A percentile compares a stretch with the other conserved stretches of the same genome.
phyloP scores from a whole-genome alignment of 306 rosid species.

The Glycine soja region DNA sequence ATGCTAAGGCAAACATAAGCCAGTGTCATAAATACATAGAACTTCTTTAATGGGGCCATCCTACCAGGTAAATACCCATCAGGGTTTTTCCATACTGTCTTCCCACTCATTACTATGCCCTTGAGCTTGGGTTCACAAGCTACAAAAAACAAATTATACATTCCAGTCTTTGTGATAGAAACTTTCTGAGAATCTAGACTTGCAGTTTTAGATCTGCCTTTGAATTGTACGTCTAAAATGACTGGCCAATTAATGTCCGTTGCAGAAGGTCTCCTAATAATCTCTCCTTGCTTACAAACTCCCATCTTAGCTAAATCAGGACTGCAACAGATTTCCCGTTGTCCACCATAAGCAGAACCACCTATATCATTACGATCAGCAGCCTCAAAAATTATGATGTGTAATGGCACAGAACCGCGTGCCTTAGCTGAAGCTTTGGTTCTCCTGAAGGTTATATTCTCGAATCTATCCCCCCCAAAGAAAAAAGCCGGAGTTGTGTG shows the following conservation, averaged over 20 bases:
- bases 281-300: slow-evolving; percentile 93
- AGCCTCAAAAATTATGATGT: slow-evolving; percentile 84
- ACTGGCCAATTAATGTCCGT: slow-evolving; percentile 80
- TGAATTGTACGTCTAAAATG: slow-evolving; percentile 63
- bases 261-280: slow-evolving; percentile 83
- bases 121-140: slow-evolving; percentile 91
- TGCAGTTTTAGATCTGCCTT: slow-evolving; percentile 49
- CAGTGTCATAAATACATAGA: slow-evolving; percentile 76
- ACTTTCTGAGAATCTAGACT: slow-evolving; percentile 56
- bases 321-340: slow-evolving; percentile 92
- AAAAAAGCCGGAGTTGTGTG: slow-evolving; percentile 43
- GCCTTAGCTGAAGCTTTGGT: slow-evolving; percentile 65
- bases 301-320: slow-evolving; percentile 92
- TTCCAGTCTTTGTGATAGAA: slow-evolving; percentile 78
- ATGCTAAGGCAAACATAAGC: slow-evolving; percentile 72
- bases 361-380: slow-evolving; percentile 94
- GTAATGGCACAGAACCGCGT: slow-evolving; percentile 64
- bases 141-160: slow-evolving; percentile 93
- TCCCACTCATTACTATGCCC: slow-evolving; percentile 82
- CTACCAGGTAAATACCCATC: slow-evolving; percentile 93
- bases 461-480: slow-evolving; percentile 61
- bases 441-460: slow-evolving; percentile 83
- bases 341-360: slow-evolving; percentile 98
- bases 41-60: slow-evolving; percentile 88
- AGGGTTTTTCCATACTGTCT: slow-evolving; percentile 91